A percentile compares a stretch with the other conserved stretches of the same genome.
Evolutionary conservation across 805 yeast genomes (phyloP).

Genomic region (Candida adriatica): DNA sequence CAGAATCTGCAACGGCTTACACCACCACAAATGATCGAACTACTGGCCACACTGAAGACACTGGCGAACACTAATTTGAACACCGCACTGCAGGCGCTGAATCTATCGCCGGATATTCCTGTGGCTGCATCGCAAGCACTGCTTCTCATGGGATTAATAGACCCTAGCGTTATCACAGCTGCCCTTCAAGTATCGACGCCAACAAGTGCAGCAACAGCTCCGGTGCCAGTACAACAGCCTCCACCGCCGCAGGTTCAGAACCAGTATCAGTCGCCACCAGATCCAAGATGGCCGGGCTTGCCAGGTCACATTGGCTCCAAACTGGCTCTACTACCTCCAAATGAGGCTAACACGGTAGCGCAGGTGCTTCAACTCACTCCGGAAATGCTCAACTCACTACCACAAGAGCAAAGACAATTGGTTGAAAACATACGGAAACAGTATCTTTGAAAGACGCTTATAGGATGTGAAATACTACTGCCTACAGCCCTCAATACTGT

Average conservation of each 20-base stretch:
- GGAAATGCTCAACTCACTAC: slow-evolving; percentile 13
- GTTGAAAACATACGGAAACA: slow-evolving; percentile 9
- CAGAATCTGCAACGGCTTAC: slow-evolving; percentile 57
- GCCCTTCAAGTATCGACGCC: slow-evolving; percentile 29
- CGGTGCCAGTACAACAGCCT: background rate
- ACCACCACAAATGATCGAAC: slow-evolving; percentile 64
- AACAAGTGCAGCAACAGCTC: slow-evolving; percentile 1
- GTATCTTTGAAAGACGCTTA: slow-evolving; percentile 6
- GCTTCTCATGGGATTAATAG: slow-evolving; percentile 70
- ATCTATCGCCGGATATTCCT: slow-evolving; percentile 50
- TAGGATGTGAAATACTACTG: too few relatives aligned
- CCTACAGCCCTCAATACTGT: too few relatives aligned
- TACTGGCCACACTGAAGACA: slow-evolving; percentile 58
- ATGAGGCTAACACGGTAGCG: slow-evolving; percentile 49
- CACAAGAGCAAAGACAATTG: slow-evolving; percentile 11
- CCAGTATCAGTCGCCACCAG: slow-evolving; percentile 5
- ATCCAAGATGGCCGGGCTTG: slow-evolving; percentile 41
- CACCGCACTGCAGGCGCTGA: slow-evolving; percentile 47
- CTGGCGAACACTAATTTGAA: slow-evolving; percentile 26
- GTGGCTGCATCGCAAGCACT: slow-evolving; percentile 68
- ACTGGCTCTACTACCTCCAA: slow-evolving; percentile 42
- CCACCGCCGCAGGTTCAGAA: background rate
- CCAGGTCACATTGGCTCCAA: slow-evolving; percentile 44
- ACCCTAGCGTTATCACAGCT: slow-evolving; percentile 57
- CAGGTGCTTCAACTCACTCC: slow-evolving; percentile 41